Conservation (phyloP, 2,329 filamentous ascomycete species). For the Incumbomyces lentus region DNA sequence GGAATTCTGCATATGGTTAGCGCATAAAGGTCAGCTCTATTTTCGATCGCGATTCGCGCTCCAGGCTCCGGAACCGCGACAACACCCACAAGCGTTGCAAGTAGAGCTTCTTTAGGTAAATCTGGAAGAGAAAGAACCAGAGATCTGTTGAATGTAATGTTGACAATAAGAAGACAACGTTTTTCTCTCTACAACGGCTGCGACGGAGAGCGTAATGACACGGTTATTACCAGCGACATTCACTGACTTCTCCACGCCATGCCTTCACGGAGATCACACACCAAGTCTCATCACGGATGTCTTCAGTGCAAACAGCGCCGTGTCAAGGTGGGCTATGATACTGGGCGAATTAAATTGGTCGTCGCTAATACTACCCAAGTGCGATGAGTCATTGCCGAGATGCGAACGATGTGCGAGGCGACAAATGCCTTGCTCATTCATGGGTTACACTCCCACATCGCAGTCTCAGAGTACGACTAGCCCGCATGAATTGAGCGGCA, state of each 20-base stretch:
- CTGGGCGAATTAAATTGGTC: neutral
- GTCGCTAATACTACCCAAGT: conserved; percentile 8
- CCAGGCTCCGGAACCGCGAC: too few species aligned
- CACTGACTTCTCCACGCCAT: conserved; percentile 7
- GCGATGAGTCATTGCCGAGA: conserved; percentile 19
- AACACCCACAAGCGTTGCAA: too few species aligned
- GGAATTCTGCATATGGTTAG: too few species aligned
- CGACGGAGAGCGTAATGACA: too few species aligned
- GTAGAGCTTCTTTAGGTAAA: too few species aligned
- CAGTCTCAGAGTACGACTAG: neutral
- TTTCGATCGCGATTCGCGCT: too few species aligned
- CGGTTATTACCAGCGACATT: too few species aligned
- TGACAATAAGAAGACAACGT: too few species aligned
- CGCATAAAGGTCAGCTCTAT: too few species aligned
- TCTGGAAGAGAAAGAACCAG: too few species aligned
- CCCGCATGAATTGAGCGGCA: conserved; percentile 5
- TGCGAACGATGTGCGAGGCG: conserved; percentile 21
- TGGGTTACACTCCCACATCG: conserved; percentile 12
- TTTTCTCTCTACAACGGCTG: too few species aligned
- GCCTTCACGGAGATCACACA: conserved; percentile 21
- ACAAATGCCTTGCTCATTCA: conserved; percentile 19
- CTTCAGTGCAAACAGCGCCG: conserved; percentile 20
- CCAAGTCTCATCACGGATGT: conserved; percentile 21
- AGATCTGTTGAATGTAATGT: too few species aligned
- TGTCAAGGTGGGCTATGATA: conserved; percentile 18